Evolutionary conservation across 1,139 yeast species (phyloP), one percentile per base, ranked within the genome.

Genomic region (Saccharomyces hybrid): DNA sequence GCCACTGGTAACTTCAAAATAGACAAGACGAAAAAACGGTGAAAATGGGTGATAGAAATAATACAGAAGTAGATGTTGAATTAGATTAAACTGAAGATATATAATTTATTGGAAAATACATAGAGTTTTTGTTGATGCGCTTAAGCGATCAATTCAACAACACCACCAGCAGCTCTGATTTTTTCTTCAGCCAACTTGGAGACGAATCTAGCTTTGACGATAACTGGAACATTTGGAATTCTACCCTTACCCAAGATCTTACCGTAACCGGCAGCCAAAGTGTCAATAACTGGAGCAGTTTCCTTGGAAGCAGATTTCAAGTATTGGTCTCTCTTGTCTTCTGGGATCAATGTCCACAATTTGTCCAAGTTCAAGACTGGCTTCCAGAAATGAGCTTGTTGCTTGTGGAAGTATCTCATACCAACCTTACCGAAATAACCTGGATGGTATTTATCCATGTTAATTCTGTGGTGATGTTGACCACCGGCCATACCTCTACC

Each of bases 401-500:
- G 96, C 80, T 87, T 85, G 91, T 90, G 98, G 96, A 88, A 95
- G 87, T 88, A 87, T 88, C 99, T 90, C 98, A 93, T 93, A 91
- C 99, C 99, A 77, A 95, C 98, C 84, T 95, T 95, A 88, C 99
- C 99, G 81, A 95, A 95, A 95, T 95, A 95, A 90, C 99, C 99
- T 74, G 99, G 99, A 80, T 95, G 99, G 96, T 88, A 95, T 81
- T 91, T 93, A 79, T 95, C 99, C 83, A 93, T 81, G 85, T 90
- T 90, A 78, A 93, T 90, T 88, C 98, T 90, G 96, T 95, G 99
- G 82, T 93, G 99, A 80, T 89, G 97, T 82, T 84, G 95, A 88
- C 99, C 99, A 91, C 99, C 99, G 78, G 99, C 99, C 95, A 83
- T 93, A 93, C 99, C 99, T 83, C 99, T 93, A 84, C 99, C 99